These are phyloP conservation scores for Fomitopsis pinicola DNA, from an alignment of 1,284 basidiomycete genomes.

Conservation along the genomic window DNA sequence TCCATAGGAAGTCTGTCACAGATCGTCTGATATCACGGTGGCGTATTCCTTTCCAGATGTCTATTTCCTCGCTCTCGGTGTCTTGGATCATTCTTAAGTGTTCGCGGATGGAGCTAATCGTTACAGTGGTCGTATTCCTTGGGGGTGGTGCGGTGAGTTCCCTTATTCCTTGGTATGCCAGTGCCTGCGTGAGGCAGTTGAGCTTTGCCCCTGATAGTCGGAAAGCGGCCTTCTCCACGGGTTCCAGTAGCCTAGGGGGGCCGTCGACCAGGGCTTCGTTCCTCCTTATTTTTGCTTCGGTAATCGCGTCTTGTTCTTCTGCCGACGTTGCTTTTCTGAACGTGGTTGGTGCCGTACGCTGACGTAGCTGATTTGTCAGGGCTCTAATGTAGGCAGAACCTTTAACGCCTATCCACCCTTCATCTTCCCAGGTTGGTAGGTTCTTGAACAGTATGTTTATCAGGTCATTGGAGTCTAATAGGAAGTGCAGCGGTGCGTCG, in stretches of 20 bases:
- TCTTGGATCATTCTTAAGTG: background rate
- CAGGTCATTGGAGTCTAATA: background rate
- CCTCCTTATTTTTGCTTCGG: background rate
- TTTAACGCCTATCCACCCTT: slow-evolving; percentile 3
- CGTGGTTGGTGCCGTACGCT: background rate
- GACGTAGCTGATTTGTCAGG: background rate
- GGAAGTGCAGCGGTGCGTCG: background rate
- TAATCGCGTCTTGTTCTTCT: too few species aligned
- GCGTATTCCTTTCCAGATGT: background rate
- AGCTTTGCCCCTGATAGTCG: background rate
- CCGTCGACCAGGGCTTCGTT: background rate
- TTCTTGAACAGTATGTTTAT: background rate
- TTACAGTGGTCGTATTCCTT: background rate
- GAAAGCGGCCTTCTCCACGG: background rate
- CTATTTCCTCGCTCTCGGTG: background rate
- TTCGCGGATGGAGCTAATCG: background rate
- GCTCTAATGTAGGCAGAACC: background rate
- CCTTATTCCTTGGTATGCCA: background rate
- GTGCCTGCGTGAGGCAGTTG: background rate
- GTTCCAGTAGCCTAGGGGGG: background rate
- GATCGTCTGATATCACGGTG: slow-evolving; percentile 17
- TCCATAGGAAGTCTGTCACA: slow-evolving; percentile 27
- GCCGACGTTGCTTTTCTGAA: background rate
- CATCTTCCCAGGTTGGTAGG: slow-evolving; percentile 2
- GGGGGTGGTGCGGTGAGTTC: background rate